Evolutionary conservation across 768 basidiomycete species (phyloP).

Genomic region (Pleurotus eryngii): DNA sequence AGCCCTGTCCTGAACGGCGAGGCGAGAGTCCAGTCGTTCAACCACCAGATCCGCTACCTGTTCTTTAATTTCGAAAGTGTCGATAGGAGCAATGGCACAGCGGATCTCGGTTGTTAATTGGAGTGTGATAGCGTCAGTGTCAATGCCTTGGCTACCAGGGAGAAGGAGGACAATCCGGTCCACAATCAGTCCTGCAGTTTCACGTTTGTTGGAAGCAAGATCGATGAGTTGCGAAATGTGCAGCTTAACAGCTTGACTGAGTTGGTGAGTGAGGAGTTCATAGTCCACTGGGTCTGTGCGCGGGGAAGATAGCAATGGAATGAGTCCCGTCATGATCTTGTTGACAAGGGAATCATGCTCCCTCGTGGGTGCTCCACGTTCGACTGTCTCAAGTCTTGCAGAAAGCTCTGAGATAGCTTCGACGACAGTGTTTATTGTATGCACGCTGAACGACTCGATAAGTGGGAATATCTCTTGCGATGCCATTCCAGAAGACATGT

Average conservation of each 20-base stretch:
- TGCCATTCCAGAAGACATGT: slow-evolving; percentile 18
- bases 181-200: slow-evolving; percentile 80
- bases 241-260: slow-evolving; percentile 84
- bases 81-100: slow-evolving; percentile 68
- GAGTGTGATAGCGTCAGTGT: slow-evolving; percentile 53
- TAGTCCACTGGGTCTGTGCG: slow-evolving; percentile 74
- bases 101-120: slow-evolving; percentile 70
- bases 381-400: slow-evolving; percentile 54
- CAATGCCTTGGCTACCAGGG: slow-evolving; percentile 38
- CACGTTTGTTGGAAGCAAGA: slow-evolving; percentile 83
- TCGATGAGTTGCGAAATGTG: slow-evolving; percentile 88
- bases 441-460: slow-evolving; percentile 57
- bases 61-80: slow-evolving; percentile 85
- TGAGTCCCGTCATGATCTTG: slow-evolving; percentile 53
- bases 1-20: slow-evolving; percentile 72
- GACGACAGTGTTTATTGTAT: slow-evolving; percentile 57
- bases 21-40: slow-evolving; percentile 76
- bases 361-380: slow-evolving; percentile 41
- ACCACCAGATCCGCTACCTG: slow-evolving; percentile 87
- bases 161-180: slow-evolving; percentile 68
- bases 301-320: slow-evolving; percentile 58
- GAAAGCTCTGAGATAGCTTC: slow-evolving; percentile 55
- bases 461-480: slow-evolving; percentile 34
- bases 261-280: slow-evolving; percentile 67
- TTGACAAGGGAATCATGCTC: slow-evolving; percentile 60